Conservation (phyloP, 2,329 filamentous ascomycete genomes). For the Cladobotryum protrusum region DNA sequence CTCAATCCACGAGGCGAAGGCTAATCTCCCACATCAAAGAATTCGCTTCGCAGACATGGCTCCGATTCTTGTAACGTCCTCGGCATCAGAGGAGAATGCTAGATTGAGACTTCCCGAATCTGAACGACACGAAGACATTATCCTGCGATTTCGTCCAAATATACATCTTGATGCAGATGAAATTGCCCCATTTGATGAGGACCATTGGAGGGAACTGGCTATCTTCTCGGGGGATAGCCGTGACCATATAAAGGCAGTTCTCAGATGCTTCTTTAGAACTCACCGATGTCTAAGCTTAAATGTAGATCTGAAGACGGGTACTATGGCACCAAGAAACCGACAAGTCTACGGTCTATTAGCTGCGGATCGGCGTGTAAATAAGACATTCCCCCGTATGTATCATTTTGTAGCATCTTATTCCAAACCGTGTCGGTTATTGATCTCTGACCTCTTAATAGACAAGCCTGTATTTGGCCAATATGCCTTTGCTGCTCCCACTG, state of each 20-base stretch:
- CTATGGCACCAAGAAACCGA: conserved; percentile 5
- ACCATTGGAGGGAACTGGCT: conserved; percentile 14
- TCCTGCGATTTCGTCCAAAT: conserved; percentile 14
- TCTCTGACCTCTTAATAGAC: neutral
- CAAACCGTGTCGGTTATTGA: neutral
- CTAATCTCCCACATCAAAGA: conserved; percentile 11
- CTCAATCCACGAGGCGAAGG: conserved; percentile 10
- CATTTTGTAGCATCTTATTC: neutral
- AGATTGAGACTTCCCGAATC: conserved; percentile 9
- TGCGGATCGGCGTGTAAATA: conserved; percentile 15
- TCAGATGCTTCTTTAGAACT: conserved; percentile 15
- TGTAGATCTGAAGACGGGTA: conserved; percentile 13
- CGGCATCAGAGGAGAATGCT: conserved; percentile 15
- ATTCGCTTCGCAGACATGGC: conserved; percentile 17
- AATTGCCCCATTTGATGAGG: conserved; percentile 12
- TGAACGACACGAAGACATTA: conserved; percentile 11
- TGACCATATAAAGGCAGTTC: conserved; percentile 10
- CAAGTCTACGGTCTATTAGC: conserved; percentile 17
- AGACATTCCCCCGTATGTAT: conserved; percentile 13
- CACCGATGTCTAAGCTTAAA: conserved; percentile 16
- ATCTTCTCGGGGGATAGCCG: conserved; percentile 8
- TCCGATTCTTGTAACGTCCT: conserved; percentile 14
- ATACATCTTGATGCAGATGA: conserved; percentile 16
- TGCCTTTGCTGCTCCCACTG: conserved; percentile 14
- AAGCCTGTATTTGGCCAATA: conserved; percentile 18